Evolutionary conservation across 2,329 filamentous ascomycete genomes (phyloP).

Genomic region (Fonsecaea multimorphosa): DNA sequence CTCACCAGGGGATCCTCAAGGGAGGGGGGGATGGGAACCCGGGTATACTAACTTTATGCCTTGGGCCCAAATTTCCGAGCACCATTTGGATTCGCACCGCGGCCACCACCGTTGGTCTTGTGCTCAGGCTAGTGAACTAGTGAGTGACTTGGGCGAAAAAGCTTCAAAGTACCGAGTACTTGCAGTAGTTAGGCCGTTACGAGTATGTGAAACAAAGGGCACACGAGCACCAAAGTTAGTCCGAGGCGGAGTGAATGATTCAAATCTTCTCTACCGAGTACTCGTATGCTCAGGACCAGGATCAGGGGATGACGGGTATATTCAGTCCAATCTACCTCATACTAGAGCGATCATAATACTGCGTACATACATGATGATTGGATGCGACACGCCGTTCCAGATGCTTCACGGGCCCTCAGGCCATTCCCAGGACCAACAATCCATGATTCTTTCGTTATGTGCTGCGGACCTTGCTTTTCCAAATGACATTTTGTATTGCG

Average conservation of each 20-base stretch:
- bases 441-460: constrained; percentile 1
- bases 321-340: not conserved
- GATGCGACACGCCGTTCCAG: not conserved
- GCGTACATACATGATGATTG: not conserved
- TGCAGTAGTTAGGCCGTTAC: too few species aligned
- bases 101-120: not conserved
- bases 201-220: not conserved
- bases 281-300: not conserved
- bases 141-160: too few species aligned
- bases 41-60: too few species aligned
- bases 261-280: not conserved
- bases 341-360: not conserved
- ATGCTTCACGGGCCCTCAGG: not conserved
- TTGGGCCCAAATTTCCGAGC: not conserved
- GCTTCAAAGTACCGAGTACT: too few species aligned
- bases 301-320: not conserved
- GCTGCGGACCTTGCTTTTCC: not conserved
- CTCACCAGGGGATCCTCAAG: not conserved
- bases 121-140: not conserved
- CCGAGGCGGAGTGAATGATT: not conserved
- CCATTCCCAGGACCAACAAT: not conserved
- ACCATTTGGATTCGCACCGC: too few species aligned
- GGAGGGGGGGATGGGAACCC: too few species aligned
- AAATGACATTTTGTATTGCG: constrained; percentile 16
- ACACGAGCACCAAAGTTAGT: not conserved